These are phyloP conservation scores for Boletus speciosus DNA, from an alignment of 768 basidiomycete genomes.

Conservation along the genomic window DNA sequence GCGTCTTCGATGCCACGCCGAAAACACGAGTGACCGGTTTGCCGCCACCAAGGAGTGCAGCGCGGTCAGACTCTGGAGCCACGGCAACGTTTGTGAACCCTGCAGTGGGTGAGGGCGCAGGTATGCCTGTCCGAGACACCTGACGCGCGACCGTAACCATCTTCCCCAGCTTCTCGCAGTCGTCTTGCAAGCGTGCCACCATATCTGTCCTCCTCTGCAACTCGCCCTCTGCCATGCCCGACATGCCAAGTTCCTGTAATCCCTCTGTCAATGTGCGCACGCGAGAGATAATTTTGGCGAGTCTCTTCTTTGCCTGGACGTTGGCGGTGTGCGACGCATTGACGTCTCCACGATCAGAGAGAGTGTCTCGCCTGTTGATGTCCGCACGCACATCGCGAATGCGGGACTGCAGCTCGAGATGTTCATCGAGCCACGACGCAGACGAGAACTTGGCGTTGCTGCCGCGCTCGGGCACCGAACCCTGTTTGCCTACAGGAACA, in stretches of 20 bases:
- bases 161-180: constrained; percentile 82
- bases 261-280: constrained; percentile 69
- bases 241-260: constrained; percentile 57
- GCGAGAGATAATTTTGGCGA: constrained; percentile 74
- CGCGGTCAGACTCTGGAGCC: constrained; percentile 57
- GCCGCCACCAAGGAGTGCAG: constrained; percentile 56
- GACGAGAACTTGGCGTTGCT: constrained; percentile 57
- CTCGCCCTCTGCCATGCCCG: constrained; percentile 89
- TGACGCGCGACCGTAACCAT: constrained; percentile 78
- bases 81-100: constrained; percentile 27
- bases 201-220: constrained; percentile 84
- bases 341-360: constrained; percentile 72
- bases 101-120: constrained; percentile 27
- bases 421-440: constrained; percentile 88
- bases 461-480: constrained; percentile 23
- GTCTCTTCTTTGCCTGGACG: constrained; percentile 81
- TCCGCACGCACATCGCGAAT: constrained; percentile 82
- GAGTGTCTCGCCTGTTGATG: constrained; percentile 83
- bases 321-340: constrained; percentile 72
- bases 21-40: constrained; percentile 72
- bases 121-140: constrained; percentile 37
- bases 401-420: constrained; percentile 68
- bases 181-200: constrained; percentile 84
- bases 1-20: constrained; percentile 52
- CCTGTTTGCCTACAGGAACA: constrained; percentile 64